Percentiles rank a stretch among this genome's conserved stretches.
phyloP scores from a whole-genome alignment of 495 filamentous ascomycete genomes.

The Xylaria scruposa region DNA sequence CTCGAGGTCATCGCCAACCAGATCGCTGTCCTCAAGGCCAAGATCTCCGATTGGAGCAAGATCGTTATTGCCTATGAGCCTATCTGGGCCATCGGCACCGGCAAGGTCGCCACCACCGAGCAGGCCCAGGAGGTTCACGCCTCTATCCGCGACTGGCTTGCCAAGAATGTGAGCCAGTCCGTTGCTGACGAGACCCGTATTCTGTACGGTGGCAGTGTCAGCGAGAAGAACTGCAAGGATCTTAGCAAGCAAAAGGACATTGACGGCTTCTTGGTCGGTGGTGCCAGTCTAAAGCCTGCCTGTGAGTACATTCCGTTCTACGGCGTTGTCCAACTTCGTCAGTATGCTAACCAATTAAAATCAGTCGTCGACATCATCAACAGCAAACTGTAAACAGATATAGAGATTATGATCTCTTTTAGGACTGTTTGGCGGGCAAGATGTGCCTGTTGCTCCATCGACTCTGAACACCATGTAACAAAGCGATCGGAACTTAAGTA shows the following conservation, averaged over 20 bases:
- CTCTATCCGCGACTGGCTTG: conserved; percentile 89
- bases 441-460: conserved; percentile 2
- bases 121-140: conserved; percentile 96
- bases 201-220: conserved; percentile 95
- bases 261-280: conserved; percentile 97
- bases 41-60: conserved; percentile 85
- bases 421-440: not conserved
- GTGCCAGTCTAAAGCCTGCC: conserved; percentile 97
- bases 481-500: not conserved
- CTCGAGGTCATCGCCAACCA: conserved; percentile 88
- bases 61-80: conserved; percentile 98
- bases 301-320: conserved; percentile 65
- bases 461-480: not conserved
- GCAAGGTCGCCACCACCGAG: conserved; percentile 92
- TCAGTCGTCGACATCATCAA: conserved; percentile 69
- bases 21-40: conserved; percentile 69
- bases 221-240: conserved; percentile 96
- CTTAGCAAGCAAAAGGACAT: conserved; percentile 91
- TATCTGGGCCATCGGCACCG: conserved; percentile 98
- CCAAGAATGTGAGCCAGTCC: conserved; percentile 69
- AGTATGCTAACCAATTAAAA: conserved; percentile 34
- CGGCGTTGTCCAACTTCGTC: not conserved
- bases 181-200: conserved; percentile 82
- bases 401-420: not conserved
- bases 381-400: conserved; percentile 50